These are phyloP conservation scores for Sporodiniella umbellata DNA, from an alignment of 371 early-diverging fungal species.

Conservation along the genomic window DNA sequence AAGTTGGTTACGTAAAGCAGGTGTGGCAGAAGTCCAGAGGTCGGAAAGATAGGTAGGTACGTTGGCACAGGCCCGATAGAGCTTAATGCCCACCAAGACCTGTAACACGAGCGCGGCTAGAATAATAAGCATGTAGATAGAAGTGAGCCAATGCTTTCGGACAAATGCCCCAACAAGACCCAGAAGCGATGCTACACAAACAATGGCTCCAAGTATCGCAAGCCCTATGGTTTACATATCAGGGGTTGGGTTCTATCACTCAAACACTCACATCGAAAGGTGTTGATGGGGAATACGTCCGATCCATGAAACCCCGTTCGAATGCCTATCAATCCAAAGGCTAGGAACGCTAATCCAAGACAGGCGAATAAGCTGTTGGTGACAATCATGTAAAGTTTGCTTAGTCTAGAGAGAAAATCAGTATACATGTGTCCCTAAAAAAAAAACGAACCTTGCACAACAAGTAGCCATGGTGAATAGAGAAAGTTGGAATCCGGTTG, in stretches of 20 bases:
- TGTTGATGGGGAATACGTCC: constrained; percentile 31
- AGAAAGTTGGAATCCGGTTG: neutral
- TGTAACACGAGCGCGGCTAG: constrained; percentile 36
- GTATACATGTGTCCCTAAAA: neutral
- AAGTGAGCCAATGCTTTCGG: constrained; percentile 23
- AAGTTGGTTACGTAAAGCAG: constrained; percentile 18
- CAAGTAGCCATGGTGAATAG: constrained; percentile 25
- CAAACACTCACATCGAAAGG: constrained; percentile 32
- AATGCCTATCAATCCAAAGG: constrained; percentile 41
- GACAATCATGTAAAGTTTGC: constrained; percentile 42
- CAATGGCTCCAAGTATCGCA: constrained; percentile 37
- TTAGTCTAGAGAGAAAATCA: constrained; percentile 27
- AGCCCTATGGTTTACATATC: constrained; percentile 14
- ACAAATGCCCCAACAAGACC: constrained; percentile 34
- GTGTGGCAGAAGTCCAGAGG: constrained; percentile 26
- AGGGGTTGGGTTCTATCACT: too few relatives aligned
- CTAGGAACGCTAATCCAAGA: constrained; percentile 42
- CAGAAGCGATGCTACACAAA: constrained; percentile 35
- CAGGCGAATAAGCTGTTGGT: constrained; percentile 43
- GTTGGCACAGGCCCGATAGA: constrained; percentile 40
- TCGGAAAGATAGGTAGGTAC: constrained; percentile 25
- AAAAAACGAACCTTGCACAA: constrained; percentile 27
- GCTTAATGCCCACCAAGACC: constrained; percentile 36
- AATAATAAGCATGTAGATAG: constrained; percentile 37
- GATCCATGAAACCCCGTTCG: constrained; percentile 35